Evolutionary conservation across 495 filamentous ascomycete species (phyloP).

Genomic region (Podospora sp.): DNA sequence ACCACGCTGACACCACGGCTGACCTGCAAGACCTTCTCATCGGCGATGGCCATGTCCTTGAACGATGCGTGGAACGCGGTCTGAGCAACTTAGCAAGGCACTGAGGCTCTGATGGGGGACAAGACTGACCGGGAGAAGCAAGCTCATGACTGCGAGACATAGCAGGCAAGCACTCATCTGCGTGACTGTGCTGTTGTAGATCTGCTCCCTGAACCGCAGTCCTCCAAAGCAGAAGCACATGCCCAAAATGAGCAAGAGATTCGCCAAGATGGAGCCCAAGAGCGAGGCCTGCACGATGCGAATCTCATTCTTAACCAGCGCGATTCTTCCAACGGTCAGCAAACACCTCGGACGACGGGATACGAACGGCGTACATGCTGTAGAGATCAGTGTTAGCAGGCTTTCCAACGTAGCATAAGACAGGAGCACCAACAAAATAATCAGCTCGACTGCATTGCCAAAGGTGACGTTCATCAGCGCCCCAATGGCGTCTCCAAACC

Average conservation of each 20-base stretch:
- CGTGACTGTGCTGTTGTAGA: conserved; percentile 90
- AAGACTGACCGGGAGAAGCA: conserved; percentile 57
- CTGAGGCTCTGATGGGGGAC: not conserved
- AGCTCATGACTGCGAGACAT: conserved; percentile 78
- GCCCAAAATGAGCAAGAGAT: conserved; percentile 82
- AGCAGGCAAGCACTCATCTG: conserved; percentile 93
- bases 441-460: conserved; percentile 87
- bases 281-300: conserved; percentile 85
- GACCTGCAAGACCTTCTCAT: conserved; percentile 70
- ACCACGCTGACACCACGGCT: conserved; percentile 81
- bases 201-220: conserved; percentile 82
- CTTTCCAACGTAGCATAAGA: not conserved
- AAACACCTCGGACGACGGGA: not conserved
- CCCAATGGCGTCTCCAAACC: conserved; percentile 78
- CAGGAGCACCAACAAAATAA: conserved; percentile 50
- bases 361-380: not conserved
- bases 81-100: not conserved
- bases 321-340: conserved; percentile 22
- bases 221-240: conserved; percentile 88
- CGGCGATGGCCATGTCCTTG: conserved; percentile 58
- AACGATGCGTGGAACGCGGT: conserved; percentile 89
- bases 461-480: conserved; percentile 86
- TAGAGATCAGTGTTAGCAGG: not conserved
- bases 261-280: conserved; percentile 85
- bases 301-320: conserved; percentile 67